phyloP scores from a whole-genome alignment of 768 basidiomycete species.

The Cyclocybe aegerita region DNA sequence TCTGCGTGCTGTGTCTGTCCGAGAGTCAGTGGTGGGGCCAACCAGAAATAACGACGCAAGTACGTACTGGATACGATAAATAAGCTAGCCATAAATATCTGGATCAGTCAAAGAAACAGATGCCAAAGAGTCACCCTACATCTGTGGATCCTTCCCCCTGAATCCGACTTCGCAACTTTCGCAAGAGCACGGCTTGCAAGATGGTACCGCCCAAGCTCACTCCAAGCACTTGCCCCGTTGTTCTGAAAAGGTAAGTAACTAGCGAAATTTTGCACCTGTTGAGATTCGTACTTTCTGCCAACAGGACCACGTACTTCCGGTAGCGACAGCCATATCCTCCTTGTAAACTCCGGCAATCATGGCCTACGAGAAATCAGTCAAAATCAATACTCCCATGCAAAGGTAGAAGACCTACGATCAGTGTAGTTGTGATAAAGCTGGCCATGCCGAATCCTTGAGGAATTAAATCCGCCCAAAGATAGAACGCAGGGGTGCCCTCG shows the following conservation, averaged over 20 bases:
- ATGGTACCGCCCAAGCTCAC: slow-evolving; percentile 87
- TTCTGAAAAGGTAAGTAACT: slow-evolving; percentile 95
- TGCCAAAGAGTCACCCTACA: slow-evolving; percentile 35
- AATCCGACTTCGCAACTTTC: slow-evolving; percentile 72
- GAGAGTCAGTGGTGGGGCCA: background rate
- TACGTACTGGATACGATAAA: slow-evolving; percentile 54
- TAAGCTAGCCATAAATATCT: slow-evolving; percentile 45
- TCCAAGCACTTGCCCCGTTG: slow-evolving; percentile 93
- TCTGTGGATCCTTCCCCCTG: slow-evolving; percentile 71
- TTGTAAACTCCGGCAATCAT: slow-evolving; percentile 82
- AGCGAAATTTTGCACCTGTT: slow-evolving; percentile 9
- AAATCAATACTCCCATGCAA: slow-evolving; percentile 6
- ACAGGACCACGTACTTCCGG: slow-evolving; percentile 69
- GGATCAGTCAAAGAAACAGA: slow-evolving; percentile 2
- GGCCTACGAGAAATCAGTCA: slow-evolving; percentile 48
- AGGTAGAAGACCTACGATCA: slow-evolving; percentile 58
- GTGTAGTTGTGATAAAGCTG: slow-evolving; percentile 80
- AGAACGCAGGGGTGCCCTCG: slow-evolving; percentile 53
- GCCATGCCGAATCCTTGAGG: slow-evolving; percentile 86
- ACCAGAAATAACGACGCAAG: slow-evolving; percentile 2
- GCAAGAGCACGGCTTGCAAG: slow-evolving; percentile 74
- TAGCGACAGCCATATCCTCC: slow-evolving; percentile 85
- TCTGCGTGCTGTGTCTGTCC: slow-evolving; percentile 66
- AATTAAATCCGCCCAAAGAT: slow-evolving; percentile 77
- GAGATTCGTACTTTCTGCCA: slow-evolving; percentile 14